These are phyloP conservation scores for Alternaria alternata DNA, from an alignment of 2,329 filamentous ascomycete species.

Conservation along the genomic window DNA sequence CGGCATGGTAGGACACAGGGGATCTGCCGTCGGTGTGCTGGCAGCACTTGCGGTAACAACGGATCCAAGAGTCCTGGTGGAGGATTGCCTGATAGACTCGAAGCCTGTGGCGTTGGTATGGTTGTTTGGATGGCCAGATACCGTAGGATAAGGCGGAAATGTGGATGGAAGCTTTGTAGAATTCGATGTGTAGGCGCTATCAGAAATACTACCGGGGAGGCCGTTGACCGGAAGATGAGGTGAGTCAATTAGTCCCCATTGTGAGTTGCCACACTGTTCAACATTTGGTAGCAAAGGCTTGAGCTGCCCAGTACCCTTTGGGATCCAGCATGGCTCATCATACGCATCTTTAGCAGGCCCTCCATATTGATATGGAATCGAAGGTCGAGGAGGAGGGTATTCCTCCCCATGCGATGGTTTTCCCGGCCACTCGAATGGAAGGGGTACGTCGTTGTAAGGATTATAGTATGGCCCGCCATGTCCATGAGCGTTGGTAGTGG, in stretches of 20 bases:
- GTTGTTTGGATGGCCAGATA: slow-evolving; percentile 9
- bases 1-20: slow-evolving; percentile 37
- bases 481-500: slow-evolving; percentile 31
- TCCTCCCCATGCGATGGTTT: slow-evolving; percentile 29
- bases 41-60: neutral
- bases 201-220: slow-evolving; percentile 21
- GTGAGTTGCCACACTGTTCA: slow-evolving; percentile 38
- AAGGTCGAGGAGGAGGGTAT: slow-evolving; percentile 27
- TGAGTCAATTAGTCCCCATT: slow-evolving; percentile 40
- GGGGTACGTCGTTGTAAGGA: slow-evolving; percentile 38
- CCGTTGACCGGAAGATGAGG: slow-evolving; percentile 35
- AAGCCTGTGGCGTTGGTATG: slow-evolving; percentile 18
- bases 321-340: slow-evolving; percentile 39
- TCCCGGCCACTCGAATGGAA: slow-evolving; percentile 39
- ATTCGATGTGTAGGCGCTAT: slow-evolving; percentile 5
- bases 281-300: slow-evolving; percentile 29
- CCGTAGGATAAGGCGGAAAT: slow-evolving; percentile 17
- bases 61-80: neutral
- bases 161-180: neutral
- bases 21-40: slow-evolving; percentile 18
- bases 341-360: slow-evolving; percentile 30
- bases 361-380: slow-evolving; percentile 35
- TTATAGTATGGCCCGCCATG: slow-evolving; percentile 44
- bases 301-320: slow-evolving; percentile 31
- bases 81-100: slow-evolving; percentile 6